Conservation (phyloP, 768 basidiomycete genomes). For the Xerocomellus chrysenteron region DNA sequence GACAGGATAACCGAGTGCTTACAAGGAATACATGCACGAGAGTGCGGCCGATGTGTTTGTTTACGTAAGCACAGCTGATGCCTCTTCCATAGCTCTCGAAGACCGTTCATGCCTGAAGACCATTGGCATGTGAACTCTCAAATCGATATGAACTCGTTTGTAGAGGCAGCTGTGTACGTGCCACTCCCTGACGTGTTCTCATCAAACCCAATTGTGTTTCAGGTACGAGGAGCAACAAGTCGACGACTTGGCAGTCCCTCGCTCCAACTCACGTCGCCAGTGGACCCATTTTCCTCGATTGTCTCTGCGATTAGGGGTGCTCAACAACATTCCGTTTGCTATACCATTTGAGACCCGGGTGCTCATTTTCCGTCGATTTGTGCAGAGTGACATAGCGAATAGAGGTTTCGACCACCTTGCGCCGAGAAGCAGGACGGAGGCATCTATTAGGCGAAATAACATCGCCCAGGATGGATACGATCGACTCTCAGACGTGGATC, state of each 20-base stretch:
- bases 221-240: slow-evolving; percentile 69
- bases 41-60: slow-evolving; percentile 52
- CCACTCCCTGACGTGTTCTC: background rate
- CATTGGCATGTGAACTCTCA: slow-evolving; percentile 78
- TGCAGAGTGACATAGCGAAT: slow-evolving; percentile 56
- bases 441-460: slow-evolving; percentile 53
- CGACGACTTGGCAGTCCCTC: slow-evolving; percentile 25
- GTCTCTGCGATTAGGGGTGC: slow-evolving; percentile 76
- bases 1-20: slow-evolving; percentile 77
- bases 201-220: background rate
- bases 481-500: slow-evolving; percentile 67
- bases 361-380: slow-evolving; percentile 82
- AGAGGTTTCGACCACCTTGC: slow-evolving; percentile 17
- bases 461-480: slow-evolving; percentile 94
- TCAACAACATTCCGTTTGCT: slow-evolving; percentile 95
- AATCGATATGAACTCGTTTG: slow-evolving; percentile 67
- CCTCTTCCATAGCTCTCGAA: slow-evolving; percentile 60
- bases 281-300: slow-evolving; percentile 58
- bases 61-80: background rate
- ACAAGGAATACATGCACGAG: slow-evolving; percentile 80
- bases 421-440: slow-evolving; percentile 23
- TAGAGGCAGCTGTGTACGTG: slow-evolving; percentile 81
- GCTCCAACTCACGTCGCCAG: slow-evolving; percentile 60
- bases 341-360: slow-evolving; percentile 94
- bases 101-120: slow-evolving; percentile 75